Percentiles rank a stretch among this genome's conserved stretches.
Conservation (phyloP, 2,329 filamentous ascomycete genomes). For the Pseudogymnoascus sp. region DNA sequence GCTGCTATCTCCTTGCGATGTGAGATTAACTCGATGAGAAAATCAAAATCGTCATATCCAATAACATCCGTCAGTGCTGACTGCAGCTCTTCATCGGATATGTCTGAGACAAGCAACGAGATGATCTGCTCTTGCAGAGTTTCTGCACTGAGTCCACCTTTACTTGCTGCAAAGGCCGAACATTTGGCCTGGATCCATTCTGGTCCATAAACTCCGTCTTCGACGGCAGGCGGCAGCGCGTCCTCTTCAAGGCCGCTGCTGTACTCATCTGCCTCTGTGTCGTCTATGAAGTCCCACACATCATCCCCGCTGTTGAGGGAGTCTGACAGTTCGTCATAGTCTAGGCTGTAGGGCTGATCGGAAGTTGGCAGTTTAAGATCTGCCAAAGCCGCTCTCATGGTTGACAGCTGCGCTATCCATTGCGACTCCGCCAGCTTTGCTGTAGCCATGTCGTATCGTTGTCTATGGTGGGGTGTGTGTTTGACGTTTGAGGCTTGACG, state of each 20-base stretch:
- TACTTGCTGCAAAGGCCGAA: conserved; percentile 51
- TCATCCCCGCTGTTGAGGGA: conserved; percentile 63
- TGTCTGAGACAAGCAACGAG: conserved; percentile 60
- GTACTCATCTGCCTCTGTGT: conserved; percentile 56
- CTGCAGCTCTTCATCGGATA: conserved; percentile 77
- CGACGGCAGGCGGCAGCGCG: conserved; percentile 26
- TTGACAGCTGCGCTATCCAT: conserved; percentile 78
- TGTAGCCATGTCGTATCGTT: background rate
- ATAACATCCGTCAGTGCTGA: conserved; percentile 81
- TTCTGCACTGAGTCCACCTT: conserved; percentile 56
- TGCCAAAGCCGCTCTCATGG: conserved; percentile 80
- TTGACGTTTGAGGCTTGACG: background rate
- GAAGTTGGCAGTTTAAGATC: conserved; percentile 48
- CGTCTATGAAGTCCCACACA: conserved; percentile 86
- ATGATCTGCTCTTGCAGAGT: conserved; percentile 72
- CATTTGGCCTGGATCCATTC: conserved; percentile 69
- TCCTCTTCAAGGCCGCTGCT: conserved; percentile 57
- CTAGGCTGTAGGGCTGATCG: conserved; percentile 26
- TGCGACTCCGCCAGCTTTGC: conserved; percentile 37
- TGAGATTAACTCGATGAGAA: conserved; percentile 82
- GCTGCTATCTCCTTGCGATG: conserved; percentile 59
- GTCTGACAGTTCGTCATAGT: conserved; percentile 44
- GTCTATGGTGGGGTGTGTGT: background rate
- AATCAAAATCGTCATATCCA: conserved; percentile 86
- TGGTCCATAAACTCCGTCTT: conserved; percentile 39